Percentiles rank a stretch among this genome's conserved stretches.
Conservation (phyloP, 2,329 filamentous ascomycete species). For the Hirsutella thompsonii region DNA sequence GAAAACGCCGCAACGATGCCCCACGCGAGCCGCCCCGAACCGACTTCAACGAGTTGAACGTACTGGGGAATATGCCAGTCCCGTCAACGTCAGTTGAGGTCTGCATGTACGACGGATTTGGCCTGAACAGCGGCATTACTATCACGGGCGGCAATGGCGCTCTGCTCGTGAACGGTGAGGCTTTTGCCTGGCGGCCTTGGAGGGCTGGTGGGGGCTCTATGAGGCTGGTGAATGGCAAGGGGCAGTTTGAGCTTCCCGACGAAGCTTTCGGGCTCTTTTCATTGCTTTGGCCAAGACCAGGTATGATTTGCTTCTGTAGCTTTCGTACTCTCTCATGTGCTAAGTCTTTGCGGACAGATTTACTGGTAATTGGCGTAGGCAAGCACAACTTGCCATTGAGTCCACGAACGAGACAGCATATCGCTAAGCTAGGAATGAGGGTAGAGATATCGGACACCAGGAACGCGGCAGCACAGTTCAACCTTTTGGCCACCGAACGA, state of each 20-base stretch:
- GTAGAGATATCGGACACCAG: constrained; percentile 85
- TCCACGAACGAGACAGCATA: constrained; percentile 55
- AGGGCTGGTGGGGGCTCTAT: constrained; percentile 27
- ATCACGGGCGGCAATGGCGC: constrained; percentile 59
- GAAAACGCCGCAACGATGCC: constrained; percentile 8
- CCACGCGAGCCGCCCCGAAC: constrained; percentile 26
- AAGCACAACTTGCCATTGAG: constrained; percentile 63
- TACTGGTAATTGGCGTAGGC: constrained; percentile 82
- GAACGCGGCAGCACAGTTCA: constrained; percentile 91
- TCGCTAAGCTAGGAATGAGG: constrained; percentile 69
- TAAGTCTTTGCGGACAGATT: constrained; percentile 38
- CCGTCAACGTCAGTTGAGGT: constrained; percentile 77
- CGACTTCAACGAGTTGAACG: constrained; percentile 65
- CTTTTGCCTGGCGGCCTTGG: constrained; percentile 85
- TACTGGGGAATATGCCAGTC: constrained; percentile 60
- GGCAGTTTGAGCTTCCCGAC: constrained; percentile 65
- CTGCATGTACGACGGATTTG: constrained; percentile 73
- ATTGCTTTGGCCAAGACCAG: constrained; percentile 77
- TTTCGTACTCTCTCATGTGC: neutral
- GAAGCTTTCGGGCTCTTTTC: constrained; percentile 64
- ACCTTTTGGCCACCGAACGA: constrained; percentile 85
- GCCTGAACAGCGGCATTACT: constrained; percentile 67
- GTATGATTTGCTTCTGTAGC: constrained; percentile 32
- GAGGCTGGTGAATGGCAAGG: constrained; percentile 57
- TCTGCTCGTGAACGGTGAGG: constrained; percentile 74